Conservation (phyloP, 352 stramenopile species). For the Phytopythium helicoides region DNA sequence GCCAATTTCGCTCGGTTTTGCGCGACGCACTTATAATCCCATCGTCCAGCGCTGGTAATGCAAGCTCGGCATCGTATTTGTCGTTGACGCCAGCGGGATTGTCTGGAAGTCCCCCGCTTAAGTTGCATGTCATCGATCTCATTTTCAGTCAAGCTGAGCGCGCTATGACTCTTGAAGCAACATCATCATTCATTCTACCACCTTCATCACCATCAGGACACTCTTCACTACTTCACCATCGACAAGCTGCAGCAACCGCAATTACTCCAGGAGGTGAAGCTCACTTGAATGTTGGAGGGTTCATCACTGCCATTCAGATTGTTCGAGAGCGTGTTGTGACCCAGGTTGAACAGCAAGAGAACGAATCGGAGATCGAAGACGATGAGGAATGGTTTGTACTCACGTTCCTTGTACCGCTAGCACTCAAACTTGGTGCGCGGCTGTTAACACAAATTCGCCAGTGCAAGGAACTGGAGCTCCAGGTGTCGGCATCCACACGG, state of each 20-base stretch:
- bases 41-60: conserved; percentile 5
- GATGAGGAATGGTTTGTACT: conserved; percentile 67
- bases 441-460: conserved; percentile 45
- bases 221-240: conserved; percentile 21
- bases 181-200: conserved; percentile 4
- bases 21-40: conserved; percentile 48
- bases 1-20: conserved; percentile 57
- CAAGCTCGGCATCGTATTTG: conserved; percentile 10
- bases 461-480: conserved; percentile 54
- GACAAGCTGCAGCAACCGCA: conserved; percentile 13
- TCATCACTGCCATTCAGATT: conserved; percentile 57
- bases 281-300: conserved; percentile 36
- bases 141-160: conserved; percentile 56
- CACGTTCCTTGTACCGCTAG: conserved; percentile 50
- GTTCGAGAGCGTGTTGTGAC: conserved; percentile 51
- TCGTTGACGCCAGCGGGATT: conserved; percentile 10
- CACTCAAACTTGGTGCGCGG: conserved; percentile 37
- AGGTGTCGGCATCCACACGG: conserved; percentile 13
- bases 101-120: conserved; percentile 28
- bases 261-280: conserved; percentile 10
- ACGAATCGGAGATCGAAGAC: conserved; percentile 44
- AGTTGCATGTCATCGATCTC: conserved; percentile 59
- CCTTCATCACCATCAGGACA: conserved; percentile 13
- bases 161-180: conserved; percentile 26
- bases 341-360: conserved; percentile 34